phyloP scores from a whole-genome alignment of 805 yeast genomes.

The Yarrowia sp. region DNA sequence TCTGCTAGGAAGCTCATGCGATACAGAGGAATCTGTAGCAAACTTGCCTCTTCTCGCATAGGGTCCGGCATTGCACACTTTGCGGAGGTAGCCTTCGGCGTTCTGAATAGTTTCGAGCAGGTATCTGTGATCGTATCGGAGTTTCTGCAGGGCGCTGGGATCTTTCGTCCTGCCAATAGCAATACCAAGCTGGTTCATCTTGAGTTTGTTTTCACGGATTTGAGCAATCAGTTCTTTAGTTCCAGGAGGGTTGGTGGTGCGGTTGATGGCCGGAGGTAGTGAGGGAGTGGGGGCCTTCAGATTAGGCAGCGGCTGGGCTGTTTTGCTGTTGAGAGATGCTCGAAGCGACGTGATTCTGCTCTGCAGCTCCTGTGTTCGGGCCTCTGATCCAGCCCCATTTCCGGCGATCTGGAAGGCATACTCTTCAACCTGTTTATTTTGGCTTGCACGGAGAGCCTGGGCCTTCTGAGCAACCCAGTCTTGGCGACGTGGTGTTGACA shows the following conservation, averaged over 20 bases:
- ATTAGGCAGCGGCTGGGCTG: background rate
- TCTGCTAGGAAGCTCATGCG: background rate
- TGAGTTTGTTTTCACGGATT: background rate
- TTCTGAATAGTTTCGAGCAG: background rate
- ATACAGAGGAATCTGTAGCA: background rate
- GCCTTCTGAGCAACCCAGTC: background rate
- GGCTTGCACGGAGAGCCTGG: background rate
- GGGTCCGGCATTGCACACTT: background rate
- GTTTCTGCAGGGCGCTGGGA: background rate
- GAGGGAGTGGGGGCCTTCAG: background rate
- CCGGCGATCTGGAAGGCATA: background rate
- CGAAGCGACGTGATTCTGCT: background rate
- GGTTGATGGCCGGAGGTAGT: background rate
- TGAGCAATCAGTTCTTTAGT: background rate
- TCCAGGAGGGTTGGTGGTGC: background rate
- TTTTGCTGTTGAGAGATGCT: background rate
- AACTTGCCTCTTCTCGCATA: background rate
- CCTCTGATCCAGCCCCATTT: background rate
- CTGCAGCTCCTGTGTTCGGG: background rate
- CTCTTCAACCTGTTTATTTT: background rate
- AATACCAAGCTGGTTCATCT: background rate
- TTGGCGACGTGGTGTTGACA: background rate
- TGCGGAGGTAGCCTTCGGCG: background rate
- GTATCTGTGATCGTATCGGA: background rate
- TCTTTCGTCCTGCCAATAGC: background rate